Evolutionary conservation across 257 asterid genomes (phyloP).

Genomic region (Knoxia roxburghii): DNA sequence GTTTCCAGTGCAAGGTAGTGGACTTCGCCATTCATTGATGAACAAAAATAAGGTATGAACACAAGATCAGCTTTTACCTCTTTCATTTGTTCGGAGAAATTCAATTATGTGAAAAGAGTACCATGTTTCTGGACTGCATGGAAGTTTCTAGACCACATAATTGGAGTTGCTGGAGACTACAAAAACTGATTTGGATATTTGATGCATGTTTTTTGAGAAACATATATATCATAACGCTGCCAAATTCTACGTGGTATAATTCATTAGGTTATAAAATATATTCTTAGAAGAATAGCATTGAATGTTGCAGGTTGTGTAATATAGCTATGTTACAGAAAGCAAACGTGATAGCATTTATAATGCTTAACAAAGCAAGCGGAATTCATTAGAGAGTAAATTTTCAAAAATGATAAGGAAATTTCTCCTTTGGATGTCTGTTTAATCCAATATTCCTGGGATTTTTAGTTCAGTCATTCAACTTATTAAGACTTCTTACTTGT

Average conservation of each 20-base stretch:
- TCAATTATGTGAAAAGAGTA: too few species aligned
- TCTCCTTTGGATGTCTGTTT: background rate
- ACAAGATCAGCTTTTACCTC: background rate
- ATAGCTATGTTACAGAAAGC: too few species aligned
- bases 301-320: too few species aligned
- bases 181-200: background rate
- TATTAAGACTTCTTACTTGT: background rate
- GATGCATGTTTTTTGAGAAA: background rate
- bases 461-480: background rate
- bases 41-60: slow-evolving; percentile 9
- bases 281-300: too few species aligned
- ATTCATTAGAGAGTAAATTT: background rate
- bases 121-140: background rate
- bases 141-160: background rate
- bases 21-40: slow-evolving; percentile 7
- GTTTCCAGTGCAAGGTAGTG: background rate
- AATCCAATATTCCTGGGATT: background rate
- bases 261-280: background rate
- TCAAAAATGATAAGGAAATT: background rate
- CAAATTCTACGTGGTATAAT: background rate
- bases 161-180: background rate
- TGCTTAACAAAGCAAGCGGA: background rate
- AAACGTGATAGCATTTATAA: background rate
- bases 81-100: background rate
- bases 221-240: background rate